These are phyloP conservation scores for Plenodomus lindquistii DNA, from an alignment of 2,329 filamentous ascomycete genomes.

Conservation along the genomic window DNA sequence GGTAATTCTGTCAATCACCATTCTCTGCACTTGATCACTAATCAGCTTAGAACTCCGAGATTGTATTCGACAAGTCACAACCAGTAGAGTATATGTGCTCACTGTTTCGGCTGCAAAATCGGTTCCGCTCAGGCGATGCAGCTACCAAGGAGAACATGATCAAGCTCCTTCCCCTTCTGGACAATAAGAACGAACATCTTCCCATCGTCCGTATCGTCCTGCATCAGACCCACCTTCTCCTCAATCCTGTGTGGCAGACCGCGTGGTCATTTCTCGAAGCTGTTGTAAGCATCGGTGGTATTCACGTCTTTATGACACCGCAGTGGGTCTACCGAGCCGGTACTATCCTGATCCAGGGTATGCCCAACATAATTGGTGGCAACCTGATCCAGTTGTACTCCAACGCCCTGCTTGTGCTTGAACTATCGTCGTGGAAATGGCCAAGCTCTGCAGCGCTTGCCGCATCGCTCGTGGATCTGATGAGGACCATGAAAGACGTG, in stretches of 20 bases:
- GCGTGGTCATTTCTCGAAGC: conserved; percentile 37
- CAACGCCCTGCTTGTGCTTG: conserved; percentile 40
- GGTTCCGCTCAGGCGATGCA: conserved; percentile 38
- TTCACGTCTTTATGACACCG: conserved; percentile 39
- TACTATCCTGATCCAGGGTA: conserved; percentile 38
- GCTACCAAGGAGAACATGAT: conserved; percentile 22
- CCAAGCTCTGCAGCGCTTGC: conserved; percentile 35
- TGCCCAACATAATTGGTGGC: conserved; percentile 31
- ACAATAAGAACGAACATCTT: conserved; percentile 26
- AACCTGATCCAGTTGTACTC: conserved; percentile 42
- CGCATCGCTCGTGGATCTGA: conserved; percentile 34
- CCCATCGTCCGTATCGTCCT: conserved; percentile 34
- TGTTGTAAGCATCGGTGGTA: conserved; percentile 34
- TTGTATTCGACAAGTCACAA: conserved; percentile 32
- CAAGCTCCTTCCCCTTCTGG: conserved; percentile 29
- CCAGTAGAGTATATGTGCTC: conserved; percentile 41
- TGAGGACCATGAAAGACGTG: conserved; percentile 40
- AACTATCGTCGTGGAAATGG: conserved; percentile 41
- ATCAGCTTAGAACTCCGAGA: conserved; percentile 27
- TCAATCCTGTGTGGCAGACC: conserved; percentile 39
- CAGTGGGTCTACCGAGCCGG: conserved; percentile 43
- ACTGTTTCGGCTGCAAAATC: conserved; percentile 40
- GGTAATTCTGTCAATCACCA: conserved; percentile 12
- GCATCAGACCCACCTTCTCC: conserved; percentile 38
- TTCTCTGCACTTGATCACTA: conserved; percentile 1